Evolutionary conservation across 1,139 yeast genomes (phyloP), one percentile per base, ranked within the genome.

Genomic region (Pichia cactophila): DNA sequence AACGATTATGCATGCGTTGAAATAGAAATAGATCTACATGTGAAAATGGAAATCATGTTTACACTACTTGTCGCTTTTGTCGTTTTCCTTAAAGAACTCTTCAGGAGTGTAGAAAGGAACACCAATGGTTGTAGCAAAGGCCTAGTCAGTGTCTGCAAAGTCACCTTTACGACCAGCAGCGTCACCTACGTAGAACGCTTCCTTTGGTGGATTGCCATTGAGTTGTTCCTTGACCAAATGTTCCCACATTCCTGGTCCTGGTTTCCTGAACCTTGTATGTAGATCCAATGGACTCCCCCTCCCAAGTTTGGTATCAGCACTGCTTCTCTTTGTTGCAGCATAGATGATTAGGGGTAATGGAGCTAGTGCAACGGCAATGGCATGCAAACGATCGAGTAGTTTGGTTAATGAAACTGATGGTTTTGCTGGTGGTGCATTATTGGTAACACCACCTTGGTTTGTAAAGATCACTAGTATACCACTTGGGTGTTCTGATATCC

Each of bases 121-220:
- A 0, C 77, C 77, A 1, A 76, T 61, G 26, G 70, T 73, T 44
- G 70, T 58, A 0, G 97, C 96, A 71, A 90, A 88, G 51, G 54
- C 61, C 55, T 65, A 66, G 63, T 90, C 97, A 48, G 86, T 76
- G 58, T 86, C 90, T 72, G 90, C 85, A 63, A 82, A 83, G 64
- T 90, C 97, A 0, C 61, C 64, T 1, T 64, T 61, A 48, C 97
- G 71, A 0, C 97, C 98, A 8, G 97, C 97, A 0, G 97, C 97
- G 69, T 92, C 98, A 5, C 98, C 98, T n/a, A 90, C 90, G 62
- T 68, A 92, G 55, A 83, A 77, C 49, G 86, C 78, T 7, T 8
- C 8, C 51, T 76, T 77, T 16, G 57, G 23, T 26, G 41, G 26
- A 0, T 50, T 54, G 3, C 33, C 33, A 2, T 45, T 39, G 2